These are phyloP conservation scores for Mortierella sp. DNA, from an alignment of 371 early-diverging fungal species.

Conservation along the genomic window DNA sequence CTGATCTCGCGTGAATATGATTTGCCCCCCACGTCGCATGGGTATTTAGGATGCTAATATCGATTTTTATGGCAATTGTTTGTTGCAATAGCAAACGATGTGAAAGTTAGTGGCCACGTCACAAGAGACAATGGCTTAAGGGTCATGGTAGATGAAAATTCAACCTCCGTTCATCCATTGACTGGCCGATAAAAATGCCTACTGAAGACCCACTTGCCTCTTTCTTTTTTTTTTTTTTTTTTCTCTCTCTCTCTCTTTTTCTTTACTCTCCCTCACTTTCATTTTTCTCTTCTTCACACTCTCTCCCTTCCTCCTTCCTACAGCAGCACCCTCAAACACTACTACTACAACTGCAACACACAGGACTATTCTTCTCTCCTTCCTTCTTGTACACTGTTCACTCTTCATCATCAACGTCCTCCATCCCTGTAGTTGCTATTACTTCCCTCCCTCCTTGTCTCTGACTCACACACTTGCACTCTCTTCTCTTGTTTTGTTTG, in stretches of 20 bases:
- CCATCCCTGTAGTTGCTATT: background rate
- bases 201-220: background rate
- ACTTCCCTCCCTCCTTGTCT: background rate
- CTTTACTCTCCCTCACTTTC: background rate
- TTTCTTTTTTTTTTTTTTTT: slow-evolving; percentile 13
- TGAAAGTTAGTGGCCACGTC: slow-evolving; percentile 1
- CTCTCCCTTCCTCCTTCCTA: background rate
- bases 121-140: background rate
- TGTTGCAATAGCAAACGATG: background rate
- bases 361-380: slow-evolving; percentile 2
- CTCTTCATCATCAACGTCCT: background rate
- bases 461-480: slow-evolving; percentile 6
- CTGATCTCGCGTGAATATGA: background rate
- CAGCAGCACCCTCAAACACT: background rate
- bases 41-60: background rate
- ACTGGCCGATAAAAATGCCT: background rate
- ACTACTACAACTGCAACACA: background rate
- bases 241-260: slow-evolving; percentile 5
- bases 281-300: background rate
- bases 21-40: background rate
- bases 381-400: background rate
- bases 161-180: slow-evolving; percentile 6
- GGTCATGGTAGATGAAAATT: background rate
- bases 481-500: background rate
- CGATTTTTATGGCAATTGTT: background rate